Base-by-base conservation (phyloP, 352 stramenopile species). In the Phytophthora crassamura region DNA sequence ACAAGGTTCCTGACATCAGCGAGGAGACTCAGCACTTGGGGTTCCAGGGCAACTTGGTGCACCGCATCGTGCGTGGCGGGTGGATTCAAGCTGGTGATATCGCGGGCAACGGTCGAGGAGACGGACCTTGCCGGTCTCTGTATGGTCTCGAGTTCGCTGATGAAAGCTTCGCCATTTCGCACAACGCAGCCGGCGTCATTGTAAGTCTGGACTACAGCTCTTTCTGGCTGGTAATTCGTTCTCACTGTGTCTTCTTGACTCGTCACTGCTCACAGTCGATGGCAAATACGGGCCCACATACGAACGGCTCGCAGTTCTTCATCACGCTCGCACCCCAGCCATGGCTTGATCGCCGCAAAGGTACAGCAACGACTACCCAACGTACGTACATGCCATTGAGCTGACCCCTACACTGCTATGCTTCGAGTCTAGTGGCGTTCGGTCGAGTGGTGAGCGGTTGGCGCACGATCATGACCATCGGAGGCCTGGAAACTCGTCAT, bases 271-370 rank as follows among this genome's bases (percentile, higher is more conserved):
- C 22, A 25, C 48, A 90, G 60, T 98, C 95, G 33, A 99, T 99
- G 97, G 97, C 97, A 30, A 99, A 99, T 69, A 84, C 69, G 56
- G 68, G 97, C 0, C 89, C 84, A 16, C 90, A 98, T 66, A 99
- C 98, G 6, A 99, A 99, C 59, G 97, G 97, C 11, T 98, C 88
- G 16, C 98, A 99, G 76, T 99, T 99, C 74, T 99, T 99, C 82
- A 99, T 99, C 68, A 99, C 97, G 6, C 57, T 95, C 30, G 75
- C 81, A 8, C 79, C 82, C 5, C 64, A 89, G 50, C 75, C 82
- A 7, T 91, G 67, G 60, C 69, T 95, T 34, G 80, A 95, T 46
- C 82, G 83, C 1, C 83, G 75, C 30, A 91, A 91, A 78, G 80
- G 78, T 88, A 74, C 15, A 5, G 38, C 35, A 34, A 62, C 10